Evolutionary conservation across 768 basidiomycete genomes (phyloP).

Genomic region (Suillus sp.): DNA sequence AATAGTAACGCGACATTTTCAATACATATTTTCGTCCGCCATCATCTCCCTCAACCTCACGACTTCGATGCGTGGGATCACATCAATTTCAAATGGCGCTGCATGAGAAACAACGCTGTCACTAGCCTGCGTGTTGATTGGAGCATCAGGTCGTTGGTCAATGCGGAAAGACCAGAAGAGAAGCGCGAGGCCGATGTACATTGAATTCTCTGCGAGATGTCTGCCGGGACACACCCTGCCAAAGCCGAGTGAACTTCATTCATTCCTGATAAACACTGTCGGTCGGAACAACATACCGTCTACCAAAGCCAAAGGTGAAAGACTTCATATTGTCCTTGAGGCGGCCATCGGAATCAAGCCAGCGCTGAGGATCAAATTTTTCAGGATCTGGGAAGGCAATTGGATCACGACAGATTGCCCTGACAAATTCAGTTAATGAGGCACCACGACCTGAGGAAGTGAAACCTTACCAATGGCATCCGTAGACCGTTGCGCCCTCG

Average conservation of each 20-base stretch:
- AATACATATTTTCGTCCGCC: not conserved
- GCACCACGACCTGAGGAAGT: not conserved
- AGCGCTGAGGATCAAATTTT: slow-evolving; percentile 52
- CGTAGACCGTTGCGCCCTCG: slow-evolving; percentile 23
- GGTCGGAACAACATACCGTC: slow-evolving; percentile 21
- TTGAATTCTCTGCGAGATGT: slow-evolving; percentile 46
- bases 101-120: slow-evolving; percentile 60
- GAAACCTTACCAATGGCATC: slow-evolving; percentile 21
- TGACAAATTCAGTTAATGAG: slow-evolving; percentile 11
- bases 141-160: slow-evolving; percentile 44
- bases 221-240: slow-evolving; percentile 60
- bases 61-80: slow-evolving; percentile 46
- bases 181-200: slow-evolving; percentile 62
- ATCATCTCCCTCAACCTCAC: slow-evolving; percentile 19
- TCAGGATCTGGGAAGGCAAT: slow-evolving; percentile 55
- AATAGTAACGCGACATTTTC: not conserved
- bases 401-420: slow-evolving; percentile 55
- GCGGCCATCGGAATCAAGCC: slow-evolving; percentile 43
- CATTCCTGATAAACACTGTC: not conserved
- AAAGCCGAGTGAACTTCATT: not conserved
- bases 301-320: slow-evolving; percentile 53
- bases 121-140: slow-evolving; percentile 57
- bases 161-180: slow-evolving; percentile 65
- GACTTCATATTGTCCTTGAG: slow-evolving; percentile 47
- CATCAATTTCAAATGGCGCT: slow-evolving; percentile 54